Evolutionary conservation across 2,329 filamentous ascomycete genomes (phyloP), one percentile per base, ranked within the genome.

Genomic region (Colletotrichum ledebouriae): DNA sequence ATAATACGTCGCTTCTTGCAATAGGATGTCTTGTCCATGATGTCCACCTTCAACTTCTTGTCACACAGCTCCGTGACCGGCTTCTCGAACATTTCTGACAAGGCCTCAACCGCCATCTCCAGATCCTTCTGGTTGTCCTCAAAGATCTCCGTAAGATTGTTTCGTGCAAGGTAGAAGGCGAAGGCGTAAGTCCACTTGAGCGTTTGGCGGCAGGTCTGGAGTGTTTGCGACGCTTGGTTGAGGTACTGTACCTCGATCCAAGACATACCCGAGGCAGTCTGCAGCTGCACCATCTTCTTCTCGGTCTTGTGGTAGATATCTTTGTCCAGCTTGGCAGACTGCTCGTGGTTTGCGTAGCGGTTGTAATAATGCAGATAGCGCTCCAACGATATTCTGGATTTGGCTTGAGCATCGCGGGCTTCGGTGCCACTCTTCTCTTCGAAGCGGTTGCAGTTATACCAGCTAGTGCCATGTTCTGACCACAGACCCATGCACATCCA

Each of bases 401-500:
- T 94, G 2, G 96, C 94, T 78, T 99, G 96, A 1, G 94, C 94
- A 78, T 97, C 94, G 41, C 96, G 87, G 4, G 96, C 96, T 64
- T 98, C 94, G 0, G 89, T 86, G 2, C 96, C 96, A 72, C 93
- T 97, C 85, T 96, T 98, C 82, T 98, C 96, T 77, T 99, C 96
- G 75, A 92, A 99, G 9, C 96, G 87, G 77, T 97, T 99, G 86
- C 96, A 99, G 80, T 97, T 99, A 84, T 99, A 99, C 96, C 96
- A 99, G 81, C 94, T 97, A 3, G 95, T 99, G 71, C 96, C 96
- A 78, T 99, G 96, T 80, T 99, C 96, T 1, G 94, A 97, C 96
- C 96, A 99, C 1, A 97, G 84, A 0, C 96, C 96, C 96, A 99
- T 99, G 76, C 96, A 99, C 92, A 99, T 98, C 96, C 96, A 99